Conservation (phyloP, 2,329 filamentous ascomycete species). For the Akanthomyces lecanii region DNA sequence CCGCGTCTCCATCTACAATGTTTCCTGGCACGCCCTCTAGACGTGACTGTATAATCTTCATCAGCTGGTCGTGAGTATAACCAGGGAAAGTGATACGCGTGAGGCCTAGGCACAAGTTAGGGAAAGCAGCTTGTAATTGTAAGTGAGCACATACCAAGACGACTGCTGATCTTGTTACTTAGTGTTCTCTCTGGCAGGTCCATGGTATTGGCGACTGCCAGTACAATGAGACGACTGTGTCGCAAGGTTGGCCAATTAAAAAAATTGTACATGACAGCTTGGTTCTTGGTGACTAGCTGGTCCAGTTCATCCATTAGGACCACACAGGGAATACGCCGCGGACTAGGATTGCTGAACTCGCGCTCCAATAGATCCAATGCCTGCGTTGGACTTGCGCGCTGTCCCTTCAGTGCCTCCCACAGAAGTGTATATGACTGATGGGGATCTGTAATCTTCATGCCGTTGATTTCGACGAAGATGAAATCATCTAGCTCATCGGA, state of each 20-base stretch:
- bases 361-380: conserved; percentile 85
- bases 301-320: conserved; percentile 98
- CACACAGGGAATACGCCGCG: conserved; percentile 87
- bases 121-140: background rate
- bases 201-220: conserved; percentile 98
- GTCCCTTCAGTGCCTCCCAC: conserved; percentile 93
- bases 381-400: conserved; percentile 87
- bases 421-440: conserved; percentile 93
- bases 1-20: conserved; percentile 86
- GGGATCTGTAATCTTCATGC: conserved; percentile 98
- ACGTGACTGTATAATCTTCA: conserved; percentile 95
- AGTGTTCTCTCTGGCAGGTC: conserved; percentile 92
- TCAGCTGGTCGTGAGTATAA: conserved; percentile 94
- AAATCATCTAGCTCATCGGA: conserved; percentile 96
- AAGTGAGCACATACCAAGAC: conserved; percentile 50
- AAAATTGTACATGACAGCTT: conserved; percentile 99
- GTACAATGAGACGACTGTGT: conserved; percentile 88
- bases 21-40: conserved; percentile 82
- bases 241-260: conserved; percentile 97
- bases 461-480: conserved; percentile 98
- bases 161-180: conserved; percentile 97
- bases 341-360: conserved; percentile 89
- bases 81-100: conserved; percentile 96
- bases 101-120: conserved; percentile 48
- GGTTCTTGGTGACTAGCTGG: conserved; percentile 94